A percentile compares a stretch with the other conserved stretches of the same genome.
Evolutionary conservation across 2,329 filamentous ascomycete genomes (phyloP).

Genomic region (Aureobasidium zeae): DNA sequence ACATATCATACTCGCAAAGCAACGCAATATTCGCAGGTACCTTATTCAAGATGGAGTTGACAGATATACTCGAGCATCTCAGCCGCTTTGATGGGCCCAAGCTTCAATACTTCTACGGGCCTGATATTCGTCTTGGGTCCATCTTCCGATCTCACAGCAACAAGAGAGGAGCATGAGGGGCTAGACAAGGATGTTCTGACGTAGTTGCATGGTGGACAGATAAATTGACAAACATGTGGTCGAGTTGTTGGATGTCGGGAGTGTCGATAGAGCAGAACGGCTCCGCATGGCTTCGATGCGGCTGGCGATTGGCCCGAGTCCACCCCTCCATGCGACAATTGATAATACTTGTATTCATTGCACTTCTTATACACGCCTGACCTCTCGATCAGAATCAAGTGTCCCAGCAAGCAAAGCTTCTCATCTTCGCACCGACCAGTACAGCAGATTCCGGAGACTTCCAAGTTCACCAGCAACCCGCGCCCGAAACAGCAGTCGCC

Average conservation of each 20-base stretch:
- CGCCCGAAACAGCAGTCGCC: constrained; percentile 6
- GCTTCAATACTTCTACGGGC: too few species aligned
- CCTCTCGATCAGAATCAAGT: too few species aligned
- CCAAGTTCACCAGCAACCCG: not conserved
- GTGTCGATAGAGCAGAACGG: not conserved
- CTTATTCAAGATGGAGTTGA: too few species aligned
- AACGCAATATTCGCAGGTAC: too few species aligned
- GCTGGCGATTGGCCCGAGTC: constrained; percentile 10
- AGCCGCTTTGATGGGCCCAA: too few species aligned
- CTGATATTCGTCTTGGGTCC: not conserved
- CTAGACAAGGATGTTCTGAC: not conserved
- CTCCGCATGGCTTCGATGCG: constrained; percentile 1
- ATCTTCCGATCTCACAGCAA: not conserved
- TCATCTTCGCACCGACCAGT: not conserved
- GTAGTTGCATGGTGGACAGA: not conserved
- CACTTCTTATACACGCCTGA: not conserved
- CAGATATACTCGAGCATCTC: too few species aligned
- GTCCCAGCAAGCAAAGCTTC: too few species aligned
- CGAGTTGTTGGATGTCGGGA: constrained; percentile 3
- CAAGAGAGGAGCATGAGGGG: constrained; percentile 3
- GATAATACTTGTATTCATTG: not conserved
- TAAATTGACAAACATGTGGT: not conserved
- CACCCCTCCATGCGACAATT: constrained; percentile 7
- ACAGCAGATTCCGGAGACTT: not conserved
- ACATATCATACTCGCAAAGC: too few species aligned